These are phyloP conservation scores for Pestalotiopsis sp. DNA, from an alignment of 2,329 filamentous ascomycete species.

Conservation along the genomic window DNA sequence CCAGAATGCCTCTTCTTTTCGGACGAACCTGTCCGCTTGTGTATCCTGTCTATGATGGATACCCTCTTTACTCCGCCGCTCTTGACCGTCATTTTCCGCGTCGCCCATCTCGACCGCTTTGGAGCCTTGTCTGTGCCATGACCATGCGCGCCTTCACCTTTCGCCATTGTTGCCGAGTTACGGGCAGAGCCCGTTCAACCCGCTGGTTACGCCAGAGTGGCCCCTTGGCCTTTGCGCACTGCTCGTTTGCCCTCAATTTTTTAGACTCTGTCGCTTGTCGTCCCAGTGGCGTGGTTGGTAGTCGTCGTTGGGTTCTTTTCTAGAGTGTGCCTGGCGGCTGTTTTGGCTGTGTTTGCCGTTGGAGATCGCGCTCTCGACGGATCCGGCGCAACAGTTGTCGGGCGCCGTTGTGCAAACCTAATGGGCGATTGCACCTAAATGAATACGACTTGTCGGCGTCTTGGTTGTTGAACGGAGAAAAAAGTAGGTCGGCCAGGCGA, in stretches of 20 bases:
- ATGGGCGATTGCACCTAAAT: background rate
- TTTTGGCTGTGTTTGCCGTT: background rate
- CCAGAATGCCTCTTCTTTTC: conserved; percentile 69
- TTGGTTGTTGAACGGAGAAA: background rate
- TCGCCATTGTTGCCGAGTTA: conserved; percentile 38
- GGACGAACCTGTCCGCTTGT: conserved; percentile 60
- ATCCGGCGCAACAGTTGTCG: background rate
- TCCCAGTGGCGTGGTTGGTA: background rate
- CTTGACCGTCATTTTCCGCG: conserved; percentile 79
- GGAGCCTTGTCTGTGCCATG: conserved; percentile 16
- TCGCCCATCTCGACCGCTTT: conserved; percentile 92
- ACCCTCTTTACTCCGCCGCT: conserved; percentile 79
- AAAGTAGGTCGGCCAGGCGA: background rate
- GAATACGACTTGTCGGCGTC: background rate
- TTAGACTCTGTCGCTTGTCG: background rate
- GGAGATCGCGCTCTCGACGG: background rate
- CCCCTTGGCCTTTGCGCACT: conserved; percentile 29
- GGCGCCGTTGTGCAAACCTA: background rate
- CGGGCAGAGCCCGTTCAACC: conserved; percentile 48
- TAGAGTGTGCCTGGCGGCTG: background rate
- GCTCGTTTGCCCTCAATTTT: background rate
- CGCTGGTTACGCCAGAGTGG: conserved; percentile 44
- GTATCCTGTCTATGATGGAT: conserved; percentile 77
- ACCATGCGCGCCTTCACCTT: conserved; percentile 29
- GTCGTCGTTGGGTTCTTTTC: background rate